Conservation (phyloP, 2,329 filamentous ascomycete genomes). For the Calonectria hawksworthii region DNA sequence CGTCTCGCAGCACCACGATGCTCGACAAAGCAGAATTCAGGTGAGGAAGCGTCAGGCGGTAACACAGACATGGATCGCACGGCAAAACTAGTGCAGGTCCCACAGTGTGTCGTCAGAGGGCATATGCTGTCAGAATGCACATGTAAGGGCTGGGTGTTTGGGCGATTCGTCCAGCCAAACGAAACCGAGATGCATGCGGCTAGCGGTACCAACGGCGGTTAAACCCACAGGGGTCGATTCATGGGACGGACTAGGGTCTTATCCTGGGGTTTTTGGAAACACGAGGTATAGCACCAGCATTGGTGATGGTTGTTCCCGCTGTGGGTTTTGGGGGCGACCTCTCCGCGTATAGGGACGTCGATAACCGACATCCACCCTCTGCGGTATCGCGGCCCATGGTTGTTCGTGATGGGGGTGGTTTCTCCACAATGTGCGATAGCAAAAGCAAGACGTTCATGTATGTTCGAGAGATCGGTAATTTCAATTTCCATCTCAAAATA, state of each 20-base stretch:
- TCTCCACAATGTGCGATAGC: background rate
- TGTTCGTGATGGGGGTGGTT: background rate
- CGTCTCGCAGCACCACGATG: background rate
- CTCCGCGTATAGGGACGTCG: background rate
- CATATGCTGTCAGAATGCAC: background rate
- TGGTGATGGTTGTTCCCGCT: background rate
- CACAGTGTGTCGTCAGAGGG: background rate
- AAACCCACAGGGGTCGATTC: background rate
- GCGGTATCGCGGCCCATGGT: background rate
- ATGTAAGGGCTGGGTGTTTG: background rate
- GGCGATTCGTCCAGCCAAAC: background rate
- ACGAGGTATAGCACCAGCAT: background rate
- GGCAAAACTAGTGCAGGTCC: background rate
- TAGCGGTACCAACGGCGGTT: background rate
- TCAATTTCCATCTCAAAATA: background rate
- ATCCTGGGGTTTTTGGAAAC: background rate
- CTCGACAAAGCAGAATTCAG: background rate
- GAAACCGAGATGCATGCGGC: background rate
- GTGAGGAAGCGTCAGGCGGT: background rate
- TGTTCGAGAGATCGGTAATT: background rate
- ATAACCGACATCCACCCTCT: background rate
- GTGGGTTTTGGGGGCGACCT: background rate
- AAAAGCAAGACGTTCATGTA: background rate
- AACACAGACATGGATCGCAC: background rate
- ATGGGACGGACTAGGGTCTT: no score